Conservation (phyloP, 306 rosid species). For the Abrus precatorius region DNA sequence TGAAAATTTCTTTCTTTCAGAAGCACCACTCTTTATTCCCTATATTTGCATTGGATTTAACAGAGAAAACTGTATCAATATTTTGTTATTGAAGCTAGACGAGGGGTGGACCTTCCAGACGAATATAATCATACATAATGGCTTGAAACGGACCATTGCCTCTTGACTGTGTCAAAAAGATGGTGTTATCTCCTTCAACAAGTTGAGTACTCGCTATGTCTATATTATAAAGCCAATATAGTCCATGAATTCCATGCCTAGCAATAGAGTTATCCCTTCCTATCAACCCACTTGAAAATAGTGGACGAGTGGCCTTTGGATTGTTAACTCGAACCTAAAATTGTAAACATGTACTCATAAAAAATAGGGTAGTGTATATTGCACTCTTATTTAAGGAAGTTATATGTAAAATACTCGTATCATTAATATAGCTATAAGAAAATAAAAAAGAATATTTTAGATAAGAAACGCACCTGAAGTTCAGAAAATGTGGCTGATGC, state of each 20-base stretch:
- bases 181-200: slow-evolving; percentile 74
- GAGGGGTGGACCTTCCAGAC: slow-evolving; percentile 73
- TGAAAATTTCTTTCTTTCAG: not conserved
- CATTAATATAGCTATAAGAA: too few species aligned
- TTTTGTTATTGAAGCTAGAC: slow-evolving; percentile 8
- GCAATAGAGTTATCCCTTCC: slow-evolving; percentile 95
- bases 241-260: slow-evolving; percentile 95
- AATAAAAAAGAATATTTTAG: too few species aligned
- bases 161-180: slow-evolving; percentile 80
- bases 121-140: slow-evolving; percentile 89
- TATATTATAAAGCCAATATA: slow-evolving; percentile 76
- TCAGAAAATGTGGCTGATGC: slow-evolving; percentile 85
- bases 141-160: slow-evolving; percentile 76
- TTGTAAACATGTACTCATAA: slow-evolving; percentile 25
- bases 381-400: too few species aligned
- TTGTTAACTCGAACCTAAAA: slow-evolving; percentile 83
- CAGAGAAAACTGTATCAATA: not conserved
- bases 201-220: slow-evolving; percentile 55
- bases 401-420: too few species aligned
- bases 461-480: slow-evolving; percentile 65
- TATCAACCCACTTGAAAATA: slow-evolving; percentile 85
- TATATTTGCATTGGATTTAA: slow-evolving; percentile 1
- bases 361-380: not conserved
- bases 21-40: not conserved
- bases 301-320: slow-evolving; percentile 61